Base-by-base conservation (phyloP, 73 alveolate species). In the Paramecium primaurelia region DNA sequence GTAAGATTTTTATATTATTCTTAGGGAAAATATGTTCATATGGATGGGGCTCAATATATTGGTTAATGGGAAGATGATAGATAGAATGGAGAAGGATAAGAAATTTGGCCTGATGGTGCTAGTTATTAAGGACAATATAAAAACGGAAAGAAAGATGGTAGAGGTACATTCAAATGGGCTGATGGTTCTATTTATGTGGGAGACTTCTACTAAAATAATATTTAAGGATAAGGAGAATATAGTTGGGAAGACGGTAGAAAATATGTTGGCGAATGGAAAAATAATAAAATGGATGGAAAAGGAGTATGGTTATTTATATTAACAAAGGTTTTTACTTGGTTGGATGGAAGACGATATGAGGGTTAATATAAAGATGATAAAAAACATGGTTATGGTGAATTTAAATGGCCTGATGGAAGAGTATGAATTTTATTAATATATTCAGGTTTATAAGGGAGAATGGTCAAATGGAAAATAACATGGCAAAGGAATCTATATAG, bases 191-290 rank as follows among this genome's bases (percentile, higher is more conserved):
- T 75, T 38, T 95, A 95, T 93, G 92, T 38, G 5, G 98, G 98
- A 44, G 77, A 80, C 38, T 95, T 95, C 92, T 91, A 47, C 1
- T 86, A 95, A 86, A 95, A 95, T 86, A 93, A 95, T 92, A 89
- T 95, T 58, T 95, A 93, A 85, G 98, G 98, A 69, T 60, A 92
- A 75, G 98, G 98, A 73, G 90, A 68, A 20, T 95, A 93, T 86
- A 92, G 95, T 30, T 95, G 98, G 98, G 96, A 95, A 77, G 98
- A 95, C 75, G 96, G 95, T 83, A 93, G 97, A 58, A 71, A 86
- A 88, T 95, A 95, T 92, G 94, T 92, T 32, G 98, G 98, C 7
- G 92, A 73, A 49, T 95, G 98, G 98, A 92, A 90, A 58, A 84
- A 95, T 77, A 95, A 94, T 92, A 86, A 85, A 92, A 95, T 95